Evolutionary conservation across 2,329 filamentous ascomycete species (phyloP).

Genomic region (Hymenoscyphus fructigenus): DNA sequence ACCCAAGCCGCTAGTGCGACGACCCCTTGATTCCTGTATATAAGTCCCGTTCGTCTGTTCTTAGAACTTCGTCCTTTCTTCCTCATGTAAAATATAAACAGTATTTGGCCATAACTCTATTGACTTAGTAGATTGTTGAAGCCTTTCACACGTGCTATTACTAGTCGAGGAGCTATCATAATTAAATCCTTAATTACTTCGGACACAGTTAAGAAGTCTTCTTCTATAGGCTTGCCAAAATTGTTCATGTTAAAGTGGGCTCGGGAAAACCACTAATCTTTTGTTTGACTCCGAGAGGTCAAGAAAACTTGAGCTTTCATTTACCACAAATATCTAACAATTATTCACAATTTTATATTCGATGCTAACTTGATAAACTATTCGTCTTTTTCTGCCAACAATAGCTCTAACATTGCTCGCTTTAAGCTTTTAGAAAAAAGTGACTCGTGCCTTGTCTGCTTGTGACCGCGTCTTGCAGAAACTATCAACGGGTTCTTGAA

Average conservation of each 20-base stretch:
- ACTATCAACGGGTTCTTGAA: neutral
- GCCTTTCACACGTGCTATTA: too few relatives aligned
- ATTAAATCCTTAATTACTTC: neutral
- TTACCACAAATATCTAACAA: constrained; percentile 1
- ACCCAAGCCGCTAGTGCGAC: too few relatives aligned
- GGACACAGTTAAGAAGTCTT: too few relatives aligned
- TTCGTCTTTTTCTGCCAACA: neutral
- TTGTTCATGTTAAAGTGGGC: constrained; percentile 4
- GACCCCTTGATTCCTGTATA: too few relatives aligned
- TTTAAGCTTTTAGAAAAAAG: neutral
- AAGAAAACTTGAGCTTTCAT: constrained; percentile 1
- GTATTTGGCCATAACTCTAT: too few relatives aligned
- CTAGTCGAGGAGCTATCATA: neutral
- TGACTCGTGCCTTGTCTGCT: neutral
- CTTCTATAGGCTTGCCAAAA: neutral
- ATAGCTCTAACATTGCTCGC: constrained; percentile 1
- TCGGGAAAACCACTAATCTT: neutral
- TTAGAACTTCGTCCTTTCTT: too few relatives aligned
- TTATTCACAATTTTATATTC: neutral
- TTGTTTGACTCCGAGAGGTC: neutral
- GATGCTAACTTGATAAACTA: neutral
- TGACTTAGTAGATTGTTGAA: too few relatives aligned
- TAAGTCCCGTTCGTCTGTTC: too few relatives aligned
- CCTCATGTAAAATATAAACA: too few relatives aligned
- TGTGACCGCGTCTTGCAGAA: constrained; percentile 2